Evolutionary conservation across 1,139 yeast genomes (phyloP).

Genomic region (Hyphopichia wangnamkhiaoensis): DNA sequence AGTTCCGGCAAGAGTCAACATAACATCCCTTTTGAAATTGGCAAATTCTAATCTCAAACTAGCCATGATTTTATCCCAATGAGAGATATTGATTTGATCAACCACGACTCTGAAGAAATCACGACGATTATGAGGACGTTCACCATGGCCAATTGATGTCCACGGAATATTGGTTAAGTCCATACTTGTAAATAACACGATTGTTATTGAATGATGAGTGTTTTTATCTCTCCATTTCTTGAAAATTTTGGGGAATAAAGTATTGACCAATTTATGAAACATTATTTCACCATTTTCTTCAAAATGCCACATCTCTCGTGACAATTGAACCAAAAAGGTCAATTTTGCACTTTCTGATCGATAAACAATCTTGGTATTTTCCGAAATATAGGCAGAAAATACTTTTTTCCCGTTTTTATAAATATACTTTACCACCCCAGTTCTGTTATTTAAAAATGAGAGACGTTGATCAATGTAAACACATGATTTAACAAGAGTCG

Average conservation of each 20-base stretch:
- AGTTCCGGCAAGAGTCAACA: slow-evolving; percentile 38
- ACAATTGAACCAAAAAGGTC: slow-evolving; percentile 81
- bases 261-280: slow-evolving; percentile 89
- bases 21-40: slow-evolving; percentile 70
- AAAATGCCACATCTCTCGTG: slow-evolving; percentile 97
- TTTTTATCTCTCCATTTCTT: slow-evolving; percentile 83
- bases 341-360: slow-evolving; percentile 89
- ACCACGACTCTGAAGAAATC: slow-evolving; percentile 94
- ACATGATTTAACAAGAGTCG: slow-evolving; percentile 61
- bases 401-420: slow-evolving; percentile 69
- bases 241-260: slow-evolving; percentile 86
- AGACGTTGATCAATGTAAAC: slow-evolving; percentile 68
- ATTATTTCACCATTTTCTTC: slow-evolving; percentile 94
- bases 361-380: slow-evolving; percentile 75
- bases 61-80: slow-evolving; percentile 93
- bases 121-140: slow-evolving; percentile 62
- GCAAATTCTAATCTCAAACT: slow-evolving; percentile 83
- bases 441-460: slow-evolving; percentile 58
- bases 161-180: slow-evolving; percentile 63
- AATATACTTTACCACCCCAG: slow-evolving; percentile 63
- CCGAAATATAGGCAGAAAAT: slow-evolving; percentile 68
- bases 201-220: slow-evolving; percentile 89
- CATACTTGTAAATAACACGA: slow-evolving; percentile 82
- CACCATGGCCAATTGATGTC: slow-evolving; percentile 65
- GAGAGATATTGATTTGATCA: slow-evolving; percentile 84